Percentiles rank a stretch among this genome's conserved stretches.
Conservation (phyloP, 495 filamentous ascomycete species). For the Bathelium albidoporum region DNA sequence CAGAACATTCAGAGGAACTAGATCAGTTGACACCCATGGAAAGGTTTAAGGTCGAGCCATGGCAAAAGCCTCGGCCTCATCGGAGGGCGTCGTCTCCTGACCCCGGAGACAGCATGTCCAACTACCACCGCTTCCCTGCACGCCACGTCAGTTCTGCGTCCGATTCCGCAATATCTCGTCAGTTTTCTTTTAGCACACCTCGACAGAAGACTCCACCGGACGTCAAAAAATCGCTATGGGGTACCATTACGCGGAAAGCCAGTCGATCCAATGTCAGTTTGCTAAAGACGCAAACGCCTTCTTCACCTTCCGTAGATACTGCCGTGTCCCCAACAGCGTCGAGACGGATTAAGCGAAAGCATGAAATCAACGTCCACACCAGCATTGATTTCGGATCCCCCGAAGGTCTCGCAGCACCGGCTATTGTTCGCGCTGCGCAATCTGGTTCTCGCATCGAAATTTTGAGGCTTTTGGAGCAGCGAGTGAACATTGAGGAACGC, state of each 20-base stretch:
- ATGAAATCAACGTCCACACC: slow-evolving; percentile 25
- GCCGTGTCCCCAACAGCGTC: slow-evolving; percentile 6
- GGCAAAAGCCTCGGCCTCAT: not conserved
- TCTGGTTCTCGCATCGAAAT: slow-evolving; percentile 33
- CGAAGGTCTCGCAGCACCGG: slow-evolving; percentile 28
- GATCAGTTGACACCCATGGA: slow-evolving; percentile 6
- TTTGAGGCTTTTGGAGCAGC: slow-evolving; percentile 32
- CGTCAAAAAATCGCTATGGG: not conserved
- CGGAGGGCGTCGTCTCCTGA: not conserved
- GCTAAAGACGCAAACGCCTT: not conserved
- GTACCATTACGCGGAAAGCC: not conserved
- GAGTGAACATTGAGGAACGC: slow-evolving; percentile 32
- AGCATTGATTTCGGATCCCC: slow-evolving; percentile 36
- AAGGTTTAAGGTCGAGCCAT: slow-evolving; percentile 3
- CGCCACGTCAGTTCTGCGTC: not conserved
- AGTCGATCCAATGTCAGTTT: not conserved
- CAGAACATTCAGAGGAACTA: not conserved
- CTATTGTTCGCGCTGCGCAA: slow-evolving; percentile 36
- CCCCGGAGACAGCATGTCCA: not conserved
- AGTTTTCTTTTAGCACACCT: not conserved
- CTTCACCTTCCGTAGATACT: not conserved
- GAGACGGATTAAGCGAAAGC: slow-evolving; percentile 16
- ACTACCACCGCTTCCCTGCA: not conserved
- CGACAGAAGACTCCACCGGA: not conserved
- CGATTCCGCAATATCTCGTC: not conserved